Evolutionary conservation across 2,329 filamentous ascomycete species (phyloP), one percentile per base, ranked within the genome.

Genomic region (Didymella arachidicola): DNA sequence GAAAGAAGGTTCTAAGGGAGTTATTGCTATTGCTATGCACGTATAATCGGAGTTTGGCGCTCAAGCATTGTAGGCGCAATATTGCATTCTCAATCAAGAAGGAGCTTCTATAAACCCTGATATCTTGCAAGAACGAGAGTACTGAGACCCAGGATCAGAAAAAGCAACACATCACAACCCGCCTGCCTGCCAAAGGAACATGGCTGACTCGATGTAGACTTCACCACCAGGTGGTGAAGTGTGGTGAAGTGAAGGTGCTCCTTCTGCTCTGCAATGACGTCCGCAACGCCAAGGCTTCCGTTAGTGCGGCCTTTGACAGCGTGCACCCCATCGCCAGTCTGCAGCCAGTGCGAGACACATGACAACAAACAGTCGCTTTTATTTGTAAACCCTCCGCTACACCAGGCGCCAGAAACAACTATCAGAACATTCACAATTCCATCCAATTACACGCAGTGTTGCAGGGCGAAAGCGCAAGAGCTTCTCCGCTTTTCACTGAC

Each of bases 401-500:
- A 59, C 53, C 53, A 43, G 49, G 41, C 55, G 52, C 53, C 14
- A 44, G 44, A 42, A 45, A 49, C 29, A 44, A n/a, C 53, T 30
- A 26, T 38, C 32, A 50, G 22, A 46, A 34, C 18, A 45, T 48
- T 26, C n/a, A 53, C 38, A 52, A 2, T 32, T n/a, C 42, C 25
- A 34, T 53, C 53, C 44, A 59, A 59, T 57, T 60, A 55, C 58
- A 47, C 49, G 26, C 58, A 44, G 49, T 54, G 47, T n/a, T 16
- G 46, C 10, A 39, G 18, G 39, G 36, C 27, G 27, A 46, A 50
- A 53, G 57, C 58, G 57, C 53, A 51, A 48, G 60, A 55, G 57
- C 60, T 65, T 65, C 68, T 68, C 68, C 65, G 65, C 67, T 71
- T 69, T 68, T 63, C 63, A 57, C 65, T 62, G 65, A 65, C 67